Percentiles rank a stretch among this genome's conserved stretches.
Conservation (phyloP, 2,329 filamentous ascomycete species). For the Ascochyta viciae-villosae region DNA sequence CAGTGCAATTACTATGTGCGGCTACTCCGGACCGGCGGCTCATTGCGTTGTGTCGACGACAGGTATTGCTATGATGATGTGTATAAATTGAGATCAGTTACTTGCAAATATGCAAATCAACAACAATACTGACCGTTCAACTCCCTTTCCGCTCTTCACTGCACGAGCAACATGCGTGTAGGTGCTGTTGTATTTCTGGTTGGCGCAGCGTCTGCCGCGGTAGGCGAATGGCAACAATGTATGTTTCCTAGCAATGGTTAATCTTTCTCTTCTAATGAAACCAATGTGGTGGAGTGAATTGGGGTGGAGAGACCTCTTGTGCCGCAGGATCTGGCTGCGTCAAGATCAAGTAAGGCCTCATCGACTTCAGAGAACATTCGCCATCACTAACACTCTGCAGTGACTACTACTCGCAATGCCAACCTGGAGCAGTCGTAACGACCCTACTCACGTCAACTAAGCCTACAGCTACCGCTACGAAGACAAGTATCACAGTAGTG, state of each 20-base stretch:
- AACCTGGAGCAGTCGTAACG: slow-evolving; percentile 43
- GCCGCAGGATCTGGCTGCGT: slow-evolving; percentile 38
- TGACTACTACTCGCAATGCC: slow-evolving; percentile 51
- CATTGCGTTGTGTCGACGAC: neutral
- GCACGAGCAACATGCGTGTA: slow-evolving; percentile 28
- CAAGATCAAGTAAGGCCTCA: slow-evolving; percentile 35
- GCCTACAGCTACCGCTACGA: slow-evolving; percentile 16
- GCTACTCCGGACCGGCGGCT: slow-evolving; percentile 15
- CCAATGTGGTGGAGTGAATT: slow-evolving; percentile 40
- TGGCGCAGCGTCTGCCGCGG: slow-evolving; percentile 32
- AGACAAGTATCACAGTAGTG: slow-evolving; percentile 17
- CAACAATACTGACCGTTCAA: neutral
- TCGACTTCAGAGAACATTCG: no score
- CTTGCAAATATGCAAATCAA: neutral
- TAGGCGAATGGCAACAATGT: slow-evolving; percentile 47
- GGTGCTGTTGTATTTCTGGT: slow-evolving; percentile 32
- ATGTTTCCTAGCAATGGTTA: neutral
- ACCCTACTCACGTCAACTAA: slow-evolving; percentile 19
- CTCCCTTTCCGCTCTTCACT: neutral
- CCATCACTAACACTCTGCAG: slow-evolving; percentile 15
- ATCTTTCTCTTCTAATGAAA: neutral
- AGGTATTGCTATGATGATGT: neutral
- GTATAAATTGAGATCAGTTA: slow-evolving; percentile 5
- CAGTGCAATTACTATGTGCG: slow-evolving; percentile 18
- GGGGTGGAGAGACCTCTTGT: slow-evolving; percentile 37